Conservation (phyloP, 2,329 filamentous ascomycete genomes). For the Monosporascus ibericus region DNA sequence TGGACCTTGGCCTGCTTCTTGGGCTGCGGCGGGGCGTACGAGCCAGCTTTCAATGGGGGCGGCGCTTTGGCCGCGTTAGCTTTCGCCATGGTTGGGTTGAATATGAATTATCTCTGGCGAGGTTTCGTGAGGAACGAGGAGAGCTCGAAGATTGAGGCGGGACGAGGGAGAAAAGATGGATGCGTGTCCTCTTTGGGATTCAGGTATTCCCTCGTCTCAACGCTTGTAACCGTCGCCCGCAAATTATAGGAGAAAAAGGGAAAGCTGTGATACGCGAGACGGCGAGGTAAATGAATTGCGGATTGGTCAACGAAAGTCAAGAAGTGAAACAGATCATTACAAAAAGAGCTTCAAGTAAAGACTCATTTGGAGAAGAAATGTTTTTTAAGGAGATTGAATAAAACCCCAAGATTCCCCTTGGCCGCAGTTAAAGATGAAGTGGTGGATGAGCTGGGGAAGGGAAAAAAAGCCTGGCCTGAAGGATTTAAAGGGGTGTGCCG, state of each 20-base stretch:
- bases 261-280: background rate
- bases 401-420: slow-evolving; percentile 5
- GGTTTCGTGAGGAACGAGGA: background rate
- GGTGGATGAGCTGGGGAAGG: background rate
- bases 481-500: background rate
- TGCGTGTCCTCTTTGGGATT: slow-evolving; percentile 19
- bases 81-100: slow-evolving; percentile 30
- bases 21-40: slow-evolving; percentile 20
- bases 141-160: slow-evolving; percentile 1
- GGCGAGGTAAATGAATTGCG: slow-evolving; percentile 13
- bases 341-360: slow-evolving; percentile 24
- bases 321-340: slow-evolving; percentile 36
- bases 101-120: no score
- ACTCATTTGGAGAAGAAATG: slow-evolving; percentile 16
- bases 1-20: slow-evolving; percentile 26
- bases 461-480: background rate
- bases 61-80: slow-evolving; percentile 30
- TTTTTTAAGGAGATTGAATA: slow-evolving; percentile 7
- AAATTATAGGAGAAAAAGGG: slow-evolving; percentile 4
- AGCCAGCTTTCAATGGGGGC: slow-evolving; percentile 24
- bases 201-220: background rate
- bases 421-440: background rate
- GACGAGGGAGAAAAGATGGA: slow-evolving; percentile 9
- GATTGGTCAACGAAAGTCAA: slow-evolving; percentile 33
- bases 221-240: background rate